phyloP scores from a whole-genome alignment of 345 rosid genomes.

The Pistacia vera region DNA sequence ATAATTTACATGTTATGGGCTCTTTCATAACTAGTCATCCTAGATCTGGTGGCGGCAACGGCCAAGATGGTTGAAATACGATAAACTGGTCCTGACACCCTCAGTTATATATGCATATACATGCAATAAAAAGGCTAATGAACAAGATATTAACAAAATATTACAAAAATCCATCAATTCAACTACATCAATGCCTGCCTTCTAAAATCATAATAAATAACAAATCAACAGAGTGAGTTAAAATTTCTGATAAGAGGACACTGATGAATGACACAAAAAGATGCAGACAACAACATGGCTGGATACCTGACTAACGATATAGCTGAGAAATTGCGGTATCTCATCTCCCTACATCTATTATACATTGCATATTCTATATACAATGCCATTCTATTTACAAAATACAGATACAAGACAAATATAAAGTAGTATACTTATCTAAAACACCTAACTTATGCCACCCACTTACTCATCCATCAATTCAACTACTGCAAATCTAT shows the following conservation, averaged over 20 bases:
- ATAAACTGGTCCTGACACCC: too few relatives aligned
- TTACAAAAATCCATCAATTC: too few relatives aligned
- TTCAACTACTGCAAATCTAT: background rate
- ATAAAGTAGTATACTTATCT: constrained; percentile 1
- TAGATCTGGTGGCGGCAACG: too few relatives aligned
- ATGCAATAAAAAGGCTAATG: background rate
- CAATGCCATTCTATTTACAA: background rate
- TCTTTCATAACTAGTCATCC: too few relatives aligned
- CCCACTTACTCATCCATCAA: background rate
- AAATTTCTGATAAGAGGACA: background rate
- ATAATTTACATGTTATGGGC: too few relatives aligned
- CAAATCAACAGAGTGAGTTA: background rate
- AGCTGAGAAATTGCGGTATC: background rate
- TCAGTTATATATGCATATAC: too few relatives aligned
- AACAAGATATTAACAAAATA: too few relatives aligned
- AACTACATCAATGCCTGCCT: too few relatives aligned
- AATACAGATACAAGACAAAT: background rate
- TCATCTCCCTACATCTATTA: background rate
- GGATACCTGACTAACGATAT: background rate
- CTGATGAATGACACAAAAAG: background rate
- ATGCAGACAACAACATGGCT: background rate
- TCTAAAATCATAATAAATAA: too few relatives aligned
- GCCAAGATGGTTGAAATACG: too few relatives aligned
- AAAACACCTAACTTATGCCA: background rate
- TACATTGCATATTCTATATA: background rate